A percentile compares a stretch with the other conserved stretches of the same genome.
Evolutionary conservation across 2,329 filamentous ascomycete species (phyloP).

Genomic region (Paecilomyces sp.): DNA sequence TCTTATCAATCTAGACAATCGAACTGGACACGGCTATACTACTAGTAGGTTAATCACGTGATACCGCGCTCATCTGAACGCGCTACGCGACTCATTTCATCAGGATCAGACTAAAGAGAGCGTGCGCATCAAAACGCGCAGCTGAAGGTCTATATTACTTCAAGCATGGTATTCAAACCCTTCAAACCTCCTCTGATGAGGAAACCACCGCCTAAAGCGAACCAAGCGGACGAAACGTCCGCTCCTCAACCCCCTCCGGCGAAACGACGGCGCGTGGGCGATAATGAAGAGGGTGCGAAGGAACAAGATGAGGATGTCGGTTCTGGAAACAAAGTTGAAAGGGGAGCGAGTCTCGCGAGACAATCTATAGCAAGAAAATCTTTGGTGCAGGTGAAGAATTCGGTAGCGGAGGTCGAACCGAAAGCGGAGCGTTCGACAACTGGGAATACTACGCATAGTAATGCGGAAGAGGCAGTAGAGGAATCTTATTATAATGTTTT

Average conservation of each 20-base stretch:
- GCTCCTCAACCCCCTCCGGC: conserved; percentile 14
- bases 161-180: conserved; percentile 37
- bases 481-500: conserved; percentile 42
- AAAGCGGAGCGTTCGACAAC: background rate
- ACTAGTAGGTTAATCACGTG: too few relatives aligned
- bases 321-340: background rate
- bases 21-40: too few relatives aligned
- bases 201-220: conserved; percentile 14
- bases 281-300: conserved; percentile 8
- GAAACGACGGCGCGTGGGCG: conserved; percentile 31
- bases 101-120: background rate
- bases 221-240: conserved; percentile 1
- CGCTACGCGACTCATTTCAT: background rate
- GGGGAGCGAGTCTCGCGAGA: conserved; percentile 2
- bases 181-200: conserved; percentile 39
- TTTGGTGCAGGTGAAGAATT: conserved; percentile 24
- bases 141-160: background rate
- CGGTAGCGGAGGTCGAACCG: conserved; percentile 5
- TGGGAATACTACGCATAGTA: background rate
- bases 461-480: conserved; percentile 7
- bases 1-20: too few relatives aligned
- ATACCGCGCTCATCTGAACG: background rate
- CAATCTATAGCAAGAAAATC: conserved; percentile 18
- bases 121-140: background rate
- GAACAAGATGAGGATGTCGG: background rate